Conservation (phyloP, 306 rosid genomes). For the Ormosia semicastrata region DNA sequence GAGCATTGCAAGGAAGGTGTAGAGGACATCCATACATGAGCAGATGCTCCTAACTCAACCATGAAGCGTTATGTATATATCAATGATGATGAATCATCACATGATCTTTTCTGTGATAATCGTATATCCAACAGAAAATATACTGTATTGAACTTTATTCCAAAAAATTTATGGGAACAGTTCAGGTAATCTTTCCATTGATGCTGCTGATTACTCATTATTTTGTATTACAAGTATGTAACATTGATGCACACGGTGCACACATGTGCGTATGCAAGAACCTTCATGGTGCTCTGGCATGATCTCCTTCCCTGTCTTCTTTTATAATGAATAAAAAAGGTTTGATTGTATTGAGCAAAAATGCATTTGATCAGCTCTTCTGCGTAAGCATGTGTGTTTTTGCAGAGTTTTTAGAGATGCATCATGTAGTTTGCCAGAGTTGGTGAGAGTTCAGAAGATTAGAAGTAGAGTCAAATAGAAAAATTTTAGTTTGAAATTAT, state of each 20-base stretch:
- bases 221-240: constrained; percentile 12
- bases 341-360: constrained; percentile 14
- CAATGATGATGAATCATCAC: constrained; percentile 74
- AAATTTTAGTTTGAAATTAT: background rate
- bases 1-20: constrained; percentile 31
- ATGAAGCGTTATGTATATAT: constrained; percentile 92
- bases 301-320: background rate
- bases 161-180: constrained; percentile 96
- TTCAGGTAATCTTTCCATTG: constrained; percentile 66
- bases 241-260: background rate
- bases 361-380: background rate
- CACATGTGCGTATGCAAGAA: background rate
- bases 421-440: constrained; percentile 10
- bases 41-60: constrained; percentile 41
- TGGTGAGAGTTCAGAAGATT: background rate
- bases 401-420: background rate
- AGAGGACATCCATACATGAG: constrained; percentile 15
- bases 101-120: constrained; percentile 66
- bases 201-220: constrained; percentile 23
- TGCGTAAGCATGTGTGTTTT: background rate
- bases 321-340: constrained; percentile 6
- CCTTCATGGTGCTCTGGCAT: background rate
- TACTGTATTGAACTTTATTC: constrained; percentile 82
- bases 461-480: constrained; percentile 2
- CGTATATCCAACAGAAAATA: constrained; percentile 89